These are phyloP conservation scores for Boletus fagicola DNA, from an alignment of 768 basidiomycete genomes.

Conservation along the genomic window DNA sequence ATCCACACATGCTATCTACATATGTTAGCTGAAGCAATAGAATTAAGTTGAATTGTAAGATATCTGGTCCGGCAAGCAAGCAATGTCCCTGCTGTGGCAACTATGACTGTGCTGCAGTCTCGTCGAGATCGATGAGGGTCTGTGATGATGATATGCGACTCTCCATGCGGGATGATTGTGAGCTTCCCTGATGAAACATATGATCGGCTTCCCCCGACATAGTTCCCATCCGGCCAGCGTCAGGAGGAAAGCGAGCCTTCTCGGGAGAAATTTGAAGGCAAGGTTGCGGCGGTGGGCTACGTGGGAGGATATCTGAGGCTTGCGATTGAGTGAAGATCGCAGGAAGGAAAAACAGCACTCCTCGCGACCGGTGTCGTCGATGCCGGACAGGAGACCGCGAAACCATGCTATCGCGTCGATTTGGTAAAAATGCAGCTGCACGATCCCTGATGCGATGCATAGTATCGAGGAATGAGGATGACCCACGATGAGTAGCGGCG, in stretches of 20 bases:
- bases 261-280: conserved; percentile 38
- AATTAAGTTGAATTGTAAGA: conserved; percentile 27
- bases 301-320: conserved; percentile 29
- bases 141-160: conserved; percentile 29
- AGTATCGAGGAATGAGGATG: conserved; percentile 47
- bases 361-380: conserved; percentile 50
- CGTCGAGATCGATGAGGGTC: conserved; percentile 31
- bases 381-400: conserved; percentile 50
- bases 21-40: conserved; percentile 34
- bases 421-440: conserved; percentile 44
- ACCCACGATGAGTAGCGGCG: conserved; percentile 37
- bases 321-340: conserved; percentile 64
- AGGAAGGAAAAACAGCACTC: conserved; percentile 79
- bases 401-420: conserved; percentile 35
- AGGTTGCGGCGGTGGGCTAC: conserved; percentile 33
- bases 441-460: conserved; percentile 58
- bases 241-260: conserved; percentile 42
- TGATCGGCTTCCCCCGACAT: conserved; percentile 21
- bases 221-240: conserved; percentile 34
- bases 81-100: conserved; percentile 6
- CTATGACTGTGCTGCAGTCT: conserved; percentile 24
- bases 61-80: conserved; percentile 20
- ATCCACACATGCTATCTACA: conserved; percentile 21
- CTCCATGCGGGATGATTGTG: conserved; percentile 30
- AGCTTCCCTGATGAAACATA: conserved; percentile 28